Percentiles rank a stretch among this genome's conserved stretches.
phyloP scores from a whole-genome alignment of 164 flowering plant species.

The Stephania cephalantha region DNA sequence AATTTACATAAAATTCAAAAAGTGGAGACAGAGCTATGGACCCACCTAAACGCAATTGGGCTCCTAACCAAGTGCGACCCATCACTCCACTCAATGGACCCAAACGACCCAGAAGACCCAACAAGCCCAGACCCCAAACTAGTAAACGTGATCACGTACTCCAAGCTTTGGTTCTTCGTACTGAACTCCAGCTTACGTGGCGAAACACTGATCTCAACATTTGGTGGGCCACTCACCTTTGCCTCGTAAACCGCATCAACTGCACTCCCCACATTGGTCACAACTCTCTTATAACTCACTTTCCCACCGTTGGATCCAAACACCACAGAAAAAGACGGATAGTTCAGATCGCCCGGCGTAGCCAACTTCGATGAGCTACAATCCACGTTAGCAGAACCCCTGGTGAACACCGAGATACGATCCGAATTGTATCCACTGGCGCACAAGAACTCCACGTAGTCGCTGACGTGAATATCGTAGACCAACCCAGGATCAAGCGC shows the following conservation, averaged over 20 bases:
- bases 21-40: slow-evolving; percentile 5
- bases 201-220: slow-evolving; percentile 47
- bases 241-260: slow-evolving; percentile 55
- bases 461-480: slow-evolving; percentile 42
- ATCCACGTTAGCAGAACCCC: slow-evolving; percentile 30
- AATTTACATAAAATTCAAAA: too few relatives aligned
- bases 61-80: slow-evolving; percentile 68
- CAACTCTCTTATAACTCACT: slow-evolving; percentile 50
- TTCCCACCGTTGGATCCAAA: slow-evolving; percentile 22
- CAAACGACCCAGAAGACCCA: slow-evolving; percentile 28
- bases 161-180: slow-evolving; percentile 24
- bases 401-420: slow-evolving; percentile 39
- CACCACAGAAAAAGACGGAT: slow-evolving; percentile 78
- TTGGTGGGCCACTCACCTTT: slow-evolving; percentile 38
- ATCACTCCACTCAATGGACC: slow-evolving; percentile 74
- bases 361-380: slow-evolving; percentile 23
- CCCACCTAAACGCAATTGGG: slow-evolving; percentile 63
- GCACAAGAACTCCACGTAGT: slow-evolving; percentile 70
- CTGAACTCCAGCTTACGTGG: slow-evolving; percentile 66
- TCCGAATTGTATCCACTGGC: slow-evolving; percentile 47
- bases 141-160: slow-evolving; percentile 57
- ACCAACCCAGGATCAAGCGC: slow-evolving; percentile 84
- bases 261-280: slow-evolving; percentile 61
- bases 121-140: slow-evolving; percentile 12
- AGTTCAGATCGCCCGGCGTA: slow-evolving; percentile 69